phyloP scores from a whole-genome alignment of 139 green algal genomes.

The Chlamydomonas applanata region DNA sequence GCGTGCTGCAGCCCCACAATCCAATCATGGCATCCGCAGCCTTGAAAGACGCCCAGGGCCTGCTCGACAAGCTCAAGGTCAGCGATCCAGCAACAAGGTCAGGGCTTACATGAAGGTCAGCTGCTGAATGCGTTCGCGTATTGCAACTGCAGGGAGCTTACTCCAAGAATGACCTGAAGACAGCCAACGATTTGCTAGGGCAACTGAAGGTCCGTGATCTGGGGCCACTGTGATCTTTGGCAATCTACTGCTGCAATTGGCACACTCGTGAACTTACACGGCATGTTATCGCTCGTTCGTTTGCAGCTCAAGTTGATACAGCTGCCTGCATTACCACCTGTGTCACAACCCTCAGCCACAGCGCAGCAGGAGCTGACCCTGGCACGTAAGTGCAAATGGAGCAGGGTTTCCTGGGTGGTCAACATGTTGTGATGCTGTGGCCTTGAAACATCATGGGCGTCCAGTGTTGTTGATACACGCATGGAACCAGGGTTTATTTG shows the following conservation, averaged over 20 bases:
- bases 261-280: not conserved
- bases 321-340: constrained; percentile 71
- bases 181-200: constrained; percentile 33
- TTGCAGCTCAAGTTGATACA: constrained; percentile 78
- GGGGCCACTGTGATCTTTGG: not conserved
- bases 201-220: constrained; percentile 54
- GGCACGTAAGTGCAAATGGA: constrained; percentile 53
- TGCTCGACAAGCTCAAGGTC: constrained; percentile 55
- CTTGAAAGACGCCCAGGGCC: not conserved
- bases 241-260: not conserved
- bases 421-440: not conserved
- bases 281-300: not conserved
- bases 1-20: no score
- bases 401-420: not conserved
- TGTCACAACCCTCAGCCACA: constrained; percentile 55
- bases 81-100: not conserved
- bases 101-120: no score
- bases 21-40: not conserved
- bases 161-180: constrained; percentile 46
- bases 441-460: no score
- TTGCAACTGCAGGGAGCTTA: constrained; percentile 40
- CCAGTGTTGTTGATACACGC: no score
- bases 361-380: constrained; percentile 74
- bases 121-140: no score
- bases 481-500: no score